phyloP scores from a whole-genome alignment of 371 early-diverging fungal genomes.

The Rhizopus arrhizus region DNA sequence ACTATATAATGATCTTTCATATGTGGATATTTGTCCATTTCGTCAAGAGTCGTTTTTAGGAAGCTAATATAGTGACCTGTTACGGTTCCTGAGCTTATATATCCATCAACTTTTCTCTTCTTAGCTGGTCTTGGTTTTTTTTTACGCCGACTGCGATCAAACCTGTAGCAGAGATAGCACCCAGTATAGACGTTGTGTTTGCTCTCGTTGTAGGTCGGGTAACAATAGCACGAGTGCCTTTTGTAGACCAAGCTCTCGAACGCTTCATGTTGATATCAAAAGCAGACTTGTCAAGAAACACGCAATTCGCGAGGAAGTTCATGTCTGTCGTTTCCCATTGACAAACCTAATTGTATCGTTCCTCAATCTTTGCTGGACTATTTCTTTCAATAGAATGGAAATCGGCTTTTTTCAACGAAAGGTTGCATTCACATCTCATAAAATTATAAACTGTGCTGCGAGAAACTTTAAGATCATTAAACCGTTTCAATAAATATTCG shows the following conservation, averaged over 20 bases:
- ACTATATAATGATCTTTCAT: slow-evolving; percentile 23
- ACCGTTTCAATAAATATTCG: slow-evolving; percentile 15
- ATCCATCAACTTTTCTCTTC: slow-evolving; percentile 17
- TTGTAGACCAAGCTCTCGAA: slow-evolving; percentile 24
- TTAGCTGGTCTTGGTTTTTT: slow-evolving; percentile 21
- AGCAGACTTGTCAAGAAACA: slow-evolving; percentile 20
- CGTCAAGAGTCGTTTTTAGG: slow-evolving; percentile 23
- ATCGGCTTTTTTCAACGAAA: slow-evolving; percentile 15
- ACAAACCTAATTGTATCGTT: slow-evolving; percentile 10
- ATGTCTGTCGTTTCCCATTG: slow-evolving; percentile 22
- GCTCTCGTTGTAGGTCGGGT: slow-evolving; percentile 22
- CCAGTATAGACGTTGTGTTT: slow-evolving; percentile 19
- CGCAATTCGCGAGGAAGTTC: slow-evolving; percentile 14
- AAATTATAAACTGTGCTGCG: too few species aligned
- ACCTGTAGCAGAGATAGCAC: slow-evolving; percentile 17
- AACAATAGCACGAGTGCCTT: slow-evolving; percentile 15
- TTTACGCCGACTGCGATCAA: slow-evolving; percentile 14
- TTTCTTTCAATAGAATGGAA: slow-evolving; percentile 20
- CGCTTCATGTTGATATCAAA: slow-evolving; percentile 26
- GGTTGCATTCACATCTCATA: slow-evolving; percentile 11
- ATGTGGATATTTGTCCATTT: slow-evolving; percentile 27
- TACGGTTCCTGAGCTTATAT: slow-evolving; percentile 24
- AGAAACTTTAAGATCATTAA: slow-evolving; percentile 15
- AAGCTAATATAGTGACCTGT: slow-evolving; percentile 22
- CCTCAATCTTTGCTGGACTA: slow-evolving; percentile 20